These are phyloP conservation scores for Alternaria angustiovoidea DNA, from an alignment of 2,329 filamentous ascomycete genomes.

Conservation along the genomic window DNA sequence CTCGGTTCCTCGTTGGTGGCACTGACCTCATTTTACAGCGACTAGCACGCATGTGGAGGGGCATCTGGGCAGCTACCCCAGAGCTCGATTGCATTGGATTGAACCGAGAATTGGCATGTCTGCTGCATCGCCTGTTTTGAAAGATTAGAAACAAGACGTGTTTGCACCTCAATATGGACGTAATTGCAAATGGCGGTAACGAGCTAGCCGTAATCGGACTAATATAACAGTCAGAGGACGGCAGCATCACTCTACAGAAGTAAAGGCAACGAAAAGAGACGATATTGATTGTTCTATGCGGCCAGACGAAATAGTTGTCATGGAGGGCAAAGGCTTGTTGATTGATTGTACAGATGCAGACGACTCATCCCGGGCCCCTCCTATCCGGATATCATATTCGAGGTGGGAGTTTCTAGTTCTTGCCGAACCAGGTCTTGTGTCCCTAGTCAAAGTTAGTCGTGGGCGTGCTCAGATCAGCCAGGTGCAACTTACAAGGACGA, in stretches of 20 bases:
- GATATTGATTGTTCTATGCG: conserved; percentile 8
- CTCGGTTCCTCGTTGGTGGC: conserved; percentile 23
- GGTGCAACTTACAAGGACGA: conserved; percentile 62
- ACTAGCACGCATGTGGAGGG: conserved; percentile 40
- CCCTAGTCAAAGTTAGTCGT: conserved; percentile 54
- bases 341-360: conserved; percentile 45
- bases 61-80: conserved; percentile 15
- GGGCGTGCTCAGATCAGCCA: background rate
- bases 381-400: conserved; percentile 11
- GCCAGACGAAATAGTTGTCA: conserved; percentile 3
- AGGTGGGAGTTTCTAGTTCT: conserved; percentile 39
- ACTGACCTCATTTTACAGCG: conserved; percentile 38
- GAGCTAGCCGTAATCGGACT: background rate
- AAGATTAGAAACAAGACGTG: background rate
- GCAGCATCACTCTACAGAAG: background rate
- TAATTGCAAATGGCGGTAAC: background rate
- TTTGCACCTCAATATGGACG: background rate
- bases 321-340: conserved; percentile 27
- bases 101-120: background rate
- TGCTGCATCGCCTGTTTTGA: background rate
- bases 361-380: conserved; percentile 22
- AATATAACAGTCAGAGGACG: background rate
- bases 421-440: conserved; percentile 76
- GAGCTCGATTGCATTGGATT: background rate
- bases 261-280: background rate